A percentile compares a stretch with the other conserved stretches of the same genome.
Evolutionary conservation across 306 rosid genomes (phyloP).

Genomic region (Hippophae gyantsensis): DNA sequence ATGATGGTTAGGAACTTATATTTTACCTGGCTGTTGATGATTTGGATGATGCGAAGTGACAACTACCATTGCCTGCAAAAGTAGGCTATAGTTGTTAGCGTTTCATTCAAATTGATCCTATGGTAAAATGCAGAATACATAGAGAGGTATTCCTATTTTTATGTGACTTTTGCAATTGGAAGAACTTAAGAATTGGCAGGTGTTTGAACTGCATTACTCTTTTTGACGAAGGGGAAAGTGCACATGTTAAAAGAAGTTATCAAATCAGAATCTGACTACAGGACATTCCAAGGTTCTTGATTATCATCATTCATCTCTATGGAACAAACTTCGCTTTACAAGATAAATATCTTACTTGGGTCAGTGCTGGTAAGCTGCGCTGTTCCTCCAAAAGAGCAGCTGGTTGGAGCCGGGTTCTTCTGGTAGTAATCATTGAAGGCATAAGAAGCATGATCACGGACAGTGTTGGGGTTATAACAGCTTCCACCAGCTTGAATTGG

Average conservation of each 20-base stretch:
- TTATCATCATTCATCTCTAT: background rate
- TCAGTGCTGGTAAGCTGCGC: conserved; percentile 54
- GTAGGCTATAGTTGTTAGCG: conserved; percentile 9
- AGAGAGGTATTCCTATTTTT: too few relatives aligned
- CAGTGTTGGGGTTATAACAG: conserved; percentile 67
- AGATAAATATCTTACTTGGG: conserved; percentile 63
- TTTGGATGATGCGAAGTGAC: conserved; percentile 45
- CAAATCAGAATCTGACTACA: too few relatives aligned
- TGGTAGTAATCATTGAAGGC: conserved; percentile 84
- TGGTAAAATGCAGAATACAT: too few relatives aligned
- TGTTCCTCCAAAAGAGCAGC: conserved; percentile 79
- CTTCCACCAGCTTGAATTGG: conserved; percentile 54
- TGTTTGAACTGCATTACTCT: background rate
- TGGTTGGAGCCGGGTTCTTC: conserved; percentile 69
- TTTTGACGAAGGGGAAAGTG: background rate
- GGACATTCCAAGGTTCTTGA: background rate
- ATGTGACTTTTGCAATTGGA: background rate
- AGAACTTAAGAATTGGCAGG: background rate
- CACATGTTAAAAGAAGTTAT: background rate
- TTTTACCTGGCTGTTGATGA: conserved; percentile 47
- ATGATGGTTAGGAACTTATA: conserved; percentile 13
- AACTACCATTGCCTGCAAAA: conserved; percentile 55
- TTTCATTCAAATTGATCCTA: conserved; percentile 12
- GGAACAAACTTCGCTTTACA: conserved; percentile 1
- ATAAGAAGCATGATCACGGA: conserved; percentile 74